Conservation (phyloP, 2,329 filamentous ascomycete species). For the Chaetomium sp. region DNA sequence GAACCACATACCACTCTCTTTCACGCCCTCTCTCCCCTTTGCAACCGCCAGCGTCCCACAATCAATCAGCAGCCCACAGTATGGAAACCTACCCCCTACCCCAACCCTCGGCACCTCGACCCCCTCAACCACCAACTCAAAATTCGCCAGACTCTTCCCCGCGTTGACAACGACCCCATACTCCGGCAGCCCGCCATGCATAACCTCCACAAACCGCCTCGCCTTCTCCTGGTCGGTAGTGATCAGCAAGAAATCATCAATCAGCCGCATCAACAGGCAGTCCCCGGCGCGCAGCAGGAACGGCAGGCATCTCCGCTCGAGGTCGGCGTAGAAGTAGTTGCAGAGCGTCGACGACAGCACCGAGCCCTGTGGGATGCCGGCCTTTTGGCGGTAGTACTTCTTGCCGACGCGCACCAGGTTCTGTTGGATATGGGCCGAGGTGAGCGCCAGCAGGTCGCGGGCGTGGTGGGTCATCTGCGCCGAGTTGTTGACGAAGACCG, state of each 20-base stretch:
- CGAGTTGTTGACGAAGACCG: conserved; percentile 75
- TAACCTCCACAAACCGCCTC: conserved; percentile 70
- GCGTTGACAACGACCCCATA: conserved; percentile 81
- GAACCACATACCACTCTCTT: conserved; percentile 48
- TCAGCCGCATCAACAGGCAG: conserved; percentile 71
- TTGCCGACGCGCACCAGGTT: conserved; percentile 90
- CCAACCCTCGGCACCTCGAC: conserved; percentile 52
- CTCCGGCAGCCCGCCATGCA: conserved; percentile 75
- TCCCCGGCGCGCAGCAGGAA: conserved; percentile 58
- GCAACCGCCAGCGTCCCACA: conserved; percentile 72
- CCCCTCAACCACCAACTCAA: conserved; percentile 63
- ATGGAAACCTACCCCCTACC: conserved; percentile 66
- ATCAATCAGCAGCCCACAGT: conserved; percentile 81
- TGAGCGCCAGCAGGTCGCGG: conserved; percentile 65
- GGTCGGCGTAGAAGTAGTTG: conserved; percentile 92
- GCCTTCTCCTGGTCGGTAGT: conserved; percentile 71
- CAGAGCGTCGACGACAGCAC: conserved; percentile 84
- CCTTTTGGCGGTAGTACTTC: conserved; percentile 82
- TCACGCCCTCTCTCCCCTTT: conserved; percentile 63
- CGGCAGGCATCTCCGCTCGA: conserved; percentile 60
- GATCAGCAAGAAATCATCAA: conserved; percentile 92
- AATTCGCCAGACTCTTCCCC: conserved; percentile 83
- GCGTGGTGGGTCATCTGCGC: conserved; percentile 60
- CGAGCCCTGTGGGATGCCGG: conserved; percentile 91
- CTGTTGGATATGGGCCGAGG: conserved; percentile 76